Conservation (phyloP, 345 rosid species). For the Eucalyptus cladocalyx region DNA sequence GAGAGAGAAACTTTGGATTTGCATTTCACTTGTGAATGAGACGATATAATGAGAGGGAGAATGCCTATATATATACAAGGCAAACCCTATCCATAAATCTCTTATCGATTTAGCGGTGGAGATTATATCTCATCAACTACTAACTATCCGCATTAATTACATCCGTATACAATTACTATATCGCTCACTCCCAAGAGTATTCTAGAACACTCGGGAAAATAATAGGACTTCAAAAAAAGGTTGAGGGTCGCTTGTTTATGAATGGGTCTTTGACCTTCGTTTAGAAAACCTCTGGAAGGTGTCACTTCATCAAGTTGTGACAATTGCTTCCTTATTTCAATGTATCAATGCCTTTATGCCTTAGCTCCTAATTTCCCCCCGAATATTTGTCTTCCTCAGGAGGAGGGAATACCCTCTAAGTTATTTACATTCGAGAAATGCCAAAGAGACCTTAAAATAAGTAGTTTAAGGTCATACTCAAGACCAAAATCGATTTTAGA, state of each 20-base stretch:
- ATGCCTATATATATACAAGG: rapidly evolving
- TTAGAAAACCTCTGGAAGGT: background rate
- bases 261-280: background rate
- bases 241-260: background rate
- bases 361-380: background rate
- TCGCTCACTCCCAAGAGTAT: background rate
- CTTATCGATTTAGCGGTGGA: background rate
- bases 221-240: background rate
- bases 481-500: too few relatives aligned
- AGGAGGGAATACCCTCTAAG: background rate
- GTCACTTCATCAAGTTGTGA: background rate
- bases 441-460: too few relatives aligned
- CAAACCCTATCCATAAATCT: background rate
- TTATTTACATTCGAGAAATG: background rate
- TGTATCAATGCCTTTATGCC: background rate
- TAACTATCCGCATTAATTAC: too few relatives aligned
- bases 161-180: too few relatives aligned
- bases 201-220: too few relatives aligned
- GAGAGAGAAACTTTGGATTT: too few relatives aligned
- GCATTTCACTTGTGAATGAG: too few relatives aligned
- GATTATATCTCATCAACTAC: too few relatives aligned
- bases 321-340: background rate
- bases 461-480: too few relatives aligned
- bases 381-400: background rate
- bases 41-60: rapidly evolving